Percentiles rank a stretch among this genome's conserved stretches.
Conservation (phyloP, 2,329 filamentous ascomycete genomes). For the Hysterium pulicare region DNA sequence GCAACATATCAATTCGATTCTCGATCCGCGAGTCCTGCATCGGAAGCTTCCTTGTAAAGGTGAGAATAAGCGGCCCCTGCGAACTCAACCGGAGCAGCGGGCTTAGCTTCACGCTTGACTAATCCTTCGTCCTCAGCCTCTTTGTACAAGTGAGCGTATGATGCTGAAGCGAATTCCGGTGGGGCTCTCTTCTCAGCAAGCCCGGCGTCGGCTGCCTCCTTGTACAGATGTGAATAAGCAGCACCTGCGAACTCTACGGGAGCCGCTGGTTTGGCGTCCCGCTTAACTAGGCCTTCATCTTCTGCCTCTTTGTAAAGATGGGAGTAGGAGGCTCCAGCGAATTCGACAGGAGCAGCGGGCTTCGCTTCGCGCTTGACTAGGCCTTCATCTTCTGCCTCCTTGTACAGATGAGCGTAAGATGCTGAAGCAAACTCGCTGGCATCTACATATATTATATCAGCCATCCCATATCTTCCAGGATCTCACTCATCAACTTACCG, state of each 20-base stretch:
- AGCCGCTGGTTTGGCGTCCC: background rate
- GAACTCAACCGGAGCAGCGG: background rate
- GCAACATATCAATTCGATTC: no score
- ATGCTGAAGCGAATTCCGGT: background rate
- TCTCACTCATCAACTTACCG: no score
- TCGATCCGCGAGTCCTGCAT: background rate
- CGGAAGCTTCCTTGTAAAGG: background rate
- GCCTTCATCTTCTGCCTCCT: background rate
- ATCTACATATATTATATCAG: no score
- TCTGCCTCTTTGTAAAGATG: background rate
- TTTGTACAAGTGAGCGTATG: background rate
- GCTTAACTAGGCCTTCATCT: background rate
- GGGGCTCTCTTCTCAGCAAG: no score
- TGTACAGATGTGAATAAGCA: background rate
- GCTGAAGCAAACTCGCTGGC: background rate
- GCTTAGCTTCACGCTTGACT: background rate
- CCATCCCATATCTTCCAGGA: no score
- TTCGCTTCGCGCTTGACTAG: background rate
- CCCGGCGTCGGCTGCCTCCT: background rate
- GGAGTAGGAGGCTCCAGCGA: background rate
- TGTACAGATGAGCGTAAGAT: background rate
- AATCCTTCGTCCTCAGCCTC: background rate
- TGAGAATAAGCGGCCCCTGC: background rate
- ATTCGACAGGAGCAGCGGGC: background rate
- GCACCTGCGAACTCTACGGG: background rate